Base-by-base conservation (phyloP, 352 stramenopile genomes). In the Phytophthora melonis region DNA sequence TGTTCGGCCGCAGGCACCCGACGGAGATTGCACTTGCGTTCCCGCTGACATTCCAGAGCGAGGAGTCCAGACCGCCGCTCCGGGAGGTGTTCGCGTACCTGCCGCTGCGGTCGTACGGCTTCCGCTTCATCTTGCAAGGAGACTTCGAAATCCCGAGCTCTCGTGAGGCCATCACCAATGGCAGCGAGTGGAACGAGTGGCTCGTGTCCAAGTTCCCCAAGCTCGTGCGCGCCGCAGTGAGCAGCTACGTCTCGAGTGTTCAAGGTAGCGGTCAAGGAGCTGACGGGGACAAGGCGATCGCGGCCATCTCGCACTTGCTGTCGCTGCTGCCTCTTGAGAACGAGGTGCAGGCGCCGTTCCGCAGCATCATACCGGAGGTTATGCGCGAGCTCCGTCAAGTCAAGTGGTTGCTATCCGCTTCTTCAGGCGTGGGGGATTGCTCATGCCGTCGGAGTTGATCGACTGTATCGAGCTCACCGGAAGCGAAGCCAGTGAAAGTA, bases 131-230 rank as follows among this genome's bases (percentile, higher is more conserved):
- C 36, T 30, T 97, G 9, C 91, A 97, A 32, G 90, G 83, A 41
- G 88, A 97, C 55, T 97, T 96, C 70, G 86, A 96, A 57, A 85
- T 97, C 1, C 86, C 90, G 14, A 96, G 90, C 56, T 97, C 88
- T 23, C 84, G 91, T 32, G 91, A 97, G 62, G 88, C 90, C 9
- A 91, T 97, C 25, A 83, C 82, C 14, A 93, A 90, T 50, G 86
- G 88, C 3, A 95, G 87, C 63, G 85, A 92, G 47, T 97, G 91
- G 91, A 97, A 97, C 57, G 88, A 95, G 70, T 96, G 88, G 89
- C 85, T 97, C 16, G 77, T 96, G 14, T 82, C 87, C 9, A 86
- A 91, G 34, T 82, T 93, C 32, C 86, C 91, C 3, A 52, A 66
- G 3, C 75, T 97, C 3, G 68, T 97, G 25, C 60, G 72, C 21